phyloP scores from a whole-genome alignment of 257 asterid species.

The Scutellaria galericulata region DNA sequence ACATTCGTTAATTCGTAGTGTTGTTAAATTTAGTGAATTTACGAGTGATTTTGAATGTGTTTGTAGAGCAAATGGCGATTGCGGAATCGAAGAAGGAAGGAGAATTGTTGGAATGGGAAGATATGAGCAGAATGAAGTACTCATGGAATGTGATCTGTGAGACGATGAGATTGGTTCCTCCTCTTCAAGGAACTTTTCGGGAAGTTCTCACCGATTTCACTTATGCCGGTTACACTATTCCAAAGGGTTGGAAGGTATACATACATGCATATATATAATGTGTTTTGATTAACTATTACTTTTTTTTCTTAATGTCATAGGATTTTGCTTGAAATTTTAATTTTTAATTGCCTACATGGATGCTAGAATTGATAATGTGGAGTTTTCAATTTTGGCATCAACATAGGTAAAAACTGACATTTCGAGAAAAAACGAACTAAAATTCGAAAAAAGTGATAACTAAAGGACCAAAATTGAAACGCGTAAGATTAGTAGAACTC shows the following conservation, averaged over 20 bases:
- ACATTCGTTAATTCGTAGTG: not conserved
- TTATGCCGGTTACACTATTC: constrained; percentile 76
- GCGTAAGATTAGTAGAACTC: too few species aligned
- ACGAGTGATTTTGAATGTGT: too few species aligned
- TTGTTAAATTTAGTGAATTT: not conserved
- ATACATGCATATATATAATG: not conserved
- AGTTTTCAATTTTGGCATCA: too few species aligned
- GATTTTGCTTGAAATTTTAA: too few species aligned
- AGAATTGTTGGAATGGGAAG: constrained; percentile 70
- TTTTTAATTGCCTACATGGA: too few species aligned
- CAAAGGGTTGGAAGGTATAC: constrained; percentile 84
- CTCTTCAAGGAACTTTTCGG: constrained; percentile 78
- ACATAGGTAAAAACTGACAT: too few species aligned
- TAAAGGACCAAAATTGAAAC: too few species aligned
- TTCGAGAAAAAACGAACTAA: too few species aligned
- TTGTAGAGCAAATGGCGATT: constrained; percentile 68
- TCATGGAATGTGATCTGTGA: constrained; percentile 71
- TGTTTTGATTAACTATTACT: too few species aligned
- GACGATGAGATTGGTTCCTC: constrained; percentile 79
- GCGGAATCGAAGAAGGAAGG: constrained; percentile 54
- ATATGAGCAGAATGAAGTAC: constrained; percentile 67
- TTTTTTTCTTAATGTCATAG: too few species aligned
- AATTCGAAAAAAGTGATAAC: too few species aligned
- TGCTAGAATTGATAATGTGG: too few species aligned
- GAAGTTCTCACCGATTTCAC: constrained; percentile 59